phyloP scores from a whole-genome alignment of 306 rosid species.

The Casuarina equisetifolia region DNA sequence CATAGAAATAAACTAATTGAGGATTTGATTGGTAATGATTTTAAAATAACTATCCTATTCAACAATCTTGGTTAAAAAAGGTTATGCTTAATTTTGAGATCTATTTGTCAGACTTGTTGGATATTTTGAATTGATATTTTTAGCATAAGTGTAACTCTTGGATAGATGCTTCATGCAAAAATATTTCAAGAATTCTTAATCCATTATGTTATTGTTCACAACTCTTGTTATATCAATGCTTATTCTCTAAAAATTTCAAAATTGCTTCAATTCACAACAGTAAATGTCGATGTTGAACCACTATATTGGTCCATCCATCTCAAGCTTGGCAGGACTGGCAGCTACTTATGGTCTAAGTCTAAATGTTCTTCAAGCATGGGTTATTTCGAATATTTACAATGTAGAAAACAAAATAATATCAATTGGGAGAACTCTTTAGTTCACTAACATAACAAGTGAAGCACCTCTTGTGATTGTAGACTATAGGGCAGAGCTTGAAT shows the following conservation, averaged over 20 bases:
- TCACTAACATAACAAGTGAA: slow-evolving; percentile 63
- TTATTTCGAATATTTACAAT: slow-evolving; percentile 81
- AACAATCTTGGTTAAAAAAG: too few species aligned
- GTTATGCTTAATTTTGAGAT: too few species aligned
- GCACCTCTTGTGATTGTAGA: slow-evolving; percentile 58
- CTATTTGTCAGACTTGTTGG: too few species aligned
- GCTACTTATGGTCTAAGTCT: slow-evolving; percentile 80
- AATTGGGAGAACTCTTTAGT: slow-evolving; percentile 77
- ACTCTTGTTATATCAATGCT: not conserved
- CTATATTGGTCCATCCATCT: slow-evolving; percentile 24
- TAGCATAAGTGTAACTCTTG: too few species aligned
- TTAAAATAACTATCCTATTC: too few species aligned
- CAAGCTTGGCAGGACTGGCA: slow-evolving; percentile 85
- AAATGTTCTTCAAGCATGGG: slow-evolving; percentile 86
- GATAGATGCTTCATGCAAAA: too few species aligned
- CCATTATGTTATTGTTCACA: too few species aligned
- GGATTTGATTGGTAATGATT: too few species aligned
- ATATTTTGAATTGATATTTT: too few species aligned
- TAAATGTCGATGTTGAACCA: not conserved
- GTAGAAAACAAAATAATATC: slow-evolving; percentile 94
- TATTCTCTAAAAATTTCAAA: not conserved
- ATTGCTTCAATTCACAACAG: not conserved
- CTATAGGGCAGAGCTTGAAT: slow-evolving; percentile 54
- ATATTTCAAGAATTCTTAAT: too few species aligned
- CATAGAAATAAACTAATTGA: too few species aligned